Base-by-base conservation (phyloP, 345 rosid genomes). In the Eucalyptus cloeziana region DNA sequence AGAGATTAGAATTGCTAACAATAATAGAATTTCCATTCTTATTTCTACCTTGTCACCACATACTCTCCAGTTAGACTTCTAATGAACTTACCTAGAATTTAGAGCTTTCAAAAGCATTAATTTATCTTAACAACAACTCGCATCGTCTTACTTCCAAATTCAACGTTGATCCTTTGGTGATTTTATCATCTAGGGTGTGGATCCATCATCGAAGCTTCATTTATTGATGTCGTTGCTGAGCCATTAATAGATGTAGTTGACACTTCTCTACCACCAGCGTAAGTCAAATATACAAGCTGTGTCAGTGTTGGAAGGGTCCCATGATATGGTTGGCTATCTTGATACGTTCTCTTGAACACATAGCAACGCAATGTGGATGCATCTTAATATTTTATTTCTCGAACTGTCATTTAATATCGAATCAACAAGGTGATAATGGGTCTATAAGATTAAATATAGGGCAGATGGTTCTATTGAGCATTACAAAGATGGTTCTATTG, bases 401-500 rank as follows among this genome's bases (percentile, higher is more conserved):
- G 0, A 19, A 54, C 5, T 54, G 11, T 54, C 25, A 25, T 54
- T 10, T 54, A 54, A 1, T 22, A 54, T 54, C 1, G 0, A 21
- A 54, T 54, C 58, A 17, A 54, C 4, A 7, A 54, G 25, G 58
- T 54, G 58, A 54, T 22, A 54, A 54, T 54, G 25, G 60, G 25
- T 54, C 60, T 21, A 54, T 54, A 54, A 9, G 60, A 54, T 22
- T 54, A 54, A 54, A 54, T 8, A 54, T 54, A 54, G 0, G 27
- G 0, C 11, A 7, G 1, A 21, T 54, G 27, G 27, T 54, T 21
- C 2, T 22, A 54, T 54, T 54, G 25, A 54, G 60, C 60, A 22
- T 54, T 54, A 54, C 60, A 54, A 54, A 54, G 60, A 21, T 54
- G 27, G 27, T 54, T 21, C 2, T 22, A 54, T 54, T 54, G 25